A percentile compares a stretch with the other conserved stretches of the same genome.
Conservation (phyloP, 2,329 filamentous ascomycete species). For the Aureobasidium sp. region DNA sequence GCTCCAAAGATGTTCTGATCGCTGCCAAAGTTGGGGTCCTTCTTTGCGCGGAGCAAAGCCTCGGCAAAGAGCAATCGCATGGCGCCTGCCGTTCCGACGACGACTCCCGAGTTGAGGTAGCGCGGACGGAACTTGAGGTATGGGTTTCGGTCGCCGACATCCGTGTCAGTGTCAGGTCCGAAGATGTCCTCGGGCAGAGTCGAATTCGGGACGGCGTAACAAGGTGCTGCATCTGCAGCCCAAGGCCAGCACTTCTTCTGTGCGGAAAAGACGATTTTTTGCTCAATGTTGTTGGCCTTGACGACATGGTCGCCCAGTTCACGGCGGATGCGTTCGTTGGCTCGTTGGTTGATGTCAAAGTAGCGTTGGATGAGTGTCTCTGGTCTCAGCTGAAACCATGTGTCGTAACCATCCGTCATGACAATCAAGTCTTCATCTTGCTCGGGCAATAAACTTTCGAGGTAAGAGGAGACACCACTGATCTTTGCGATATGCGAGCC, state of each 20-base stretch:
- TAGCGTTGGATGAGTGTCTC: conserved; percentile 59
- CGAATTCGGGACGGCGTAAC: conserved; percentile 47
- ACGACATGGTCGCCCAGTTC: conserved; percentile 19
- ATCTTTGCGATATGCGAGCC: conserved; percentile 25
- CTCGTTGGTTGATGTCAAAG: conserved; percentile 35
- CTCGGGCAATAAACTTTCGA: conserved; percentile 22
- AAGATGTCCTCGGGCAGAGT: conserved; percentile 44
- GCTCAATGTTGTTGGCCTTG: conserved; percentile 35
- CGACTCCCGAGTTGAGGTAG: conserved; percentile 30
- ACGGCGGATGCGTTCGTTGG: conserved; percentile 42
- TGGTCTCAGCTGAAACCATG: conserved; percentile 59
- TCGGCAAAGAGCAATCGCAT: conserved; percentile 25
- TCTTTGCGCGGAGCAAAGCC: conserved; percentile 27
- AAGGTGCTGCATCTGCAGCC: conserved; percentile 39
- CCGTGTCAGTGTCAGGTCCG: conserved; percentile 42
- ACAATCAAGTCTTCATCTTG: conserved; percentile 51
- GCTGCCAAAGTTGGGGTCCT: conserved; percentile 25
- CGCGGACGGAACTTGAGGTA: conserved; percentile 33
- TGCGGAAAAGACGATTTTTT: conserved; percentile 51
- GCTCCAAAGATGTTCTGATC: conserved; percentile 33
- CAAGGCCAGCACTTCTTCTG: conserved; percentile 47
- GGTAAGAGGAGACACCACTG: conserved; percentile 22
- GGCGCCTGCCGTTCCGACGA: conserved; percentile 23
- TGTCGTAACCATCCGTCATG: conserved; percentile 57
- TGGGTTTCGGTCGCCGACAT: conserved; percentile 35